Evolutionary conservation across 2,329 filamentous ascomycete species (phyloP).

Genomic region (Alternaria sp.): DNA sequence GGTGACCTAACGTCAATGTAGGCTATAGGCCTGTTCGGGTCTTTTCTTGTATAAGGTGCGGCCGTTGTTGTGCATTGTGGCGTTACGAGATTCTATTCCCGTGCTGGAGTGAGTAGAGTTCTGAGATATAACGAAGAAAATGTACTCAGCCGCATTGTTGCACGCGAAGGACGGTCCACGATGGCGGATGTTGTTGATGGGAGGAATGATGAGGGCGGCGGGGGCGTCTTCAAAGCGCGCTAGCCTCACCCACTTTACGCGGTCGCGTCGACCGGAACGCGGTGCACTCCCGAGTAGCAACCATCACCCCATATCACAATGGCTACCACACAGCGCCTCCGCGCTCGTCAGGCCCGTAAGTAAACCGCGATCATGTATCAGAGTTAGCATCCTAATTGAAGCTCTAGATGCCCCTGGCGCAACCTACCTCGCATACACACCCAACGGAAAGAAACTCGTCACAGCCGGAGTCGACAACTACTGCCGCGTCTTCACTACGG

Average conservation of each 20-base stretch:
- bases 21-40: background rate
- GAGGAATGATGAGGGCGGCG: background rate
- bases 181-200: background rate
- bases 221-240: slow-evolving; percentile 10
- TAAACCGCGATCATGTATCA: background rate
- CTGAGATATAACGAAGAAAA: background rate
- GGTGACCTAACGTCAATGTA: background rate
- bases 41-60: background rate
- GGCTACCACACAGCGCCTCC: slow-evolving; percentile 26
- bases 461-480: slow-evolving; percentile 94
- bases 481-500: slow-evolving; percentile 89
- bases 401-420: slow-evolving; percentile 77
- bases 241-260: slow-evolving; percentile 15
- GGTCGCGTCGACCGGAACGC: slow-evolving; percentile 12
- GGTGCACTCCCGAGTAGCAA: slow-evolving; percentile 6
- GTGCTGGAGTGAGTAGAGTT: background rate
- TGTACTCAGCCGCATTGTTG: background rate
- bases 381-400: slow-evolving; percentile 9
- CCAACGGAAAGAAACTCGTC: slow-evolving; percentile 82
- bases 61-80: background rate
- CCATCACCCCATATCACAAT: slow-evolving; percentile 10
- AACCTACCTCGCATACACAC: slow-evolving; percentile 88
- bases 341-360: slow-evolving; percentile 45
- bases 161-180: background rate
- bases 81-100: background rate